phyloP scores from a whole-genome alignment of 345 rosid genomes.

The Citrus unshiu region DNA sequence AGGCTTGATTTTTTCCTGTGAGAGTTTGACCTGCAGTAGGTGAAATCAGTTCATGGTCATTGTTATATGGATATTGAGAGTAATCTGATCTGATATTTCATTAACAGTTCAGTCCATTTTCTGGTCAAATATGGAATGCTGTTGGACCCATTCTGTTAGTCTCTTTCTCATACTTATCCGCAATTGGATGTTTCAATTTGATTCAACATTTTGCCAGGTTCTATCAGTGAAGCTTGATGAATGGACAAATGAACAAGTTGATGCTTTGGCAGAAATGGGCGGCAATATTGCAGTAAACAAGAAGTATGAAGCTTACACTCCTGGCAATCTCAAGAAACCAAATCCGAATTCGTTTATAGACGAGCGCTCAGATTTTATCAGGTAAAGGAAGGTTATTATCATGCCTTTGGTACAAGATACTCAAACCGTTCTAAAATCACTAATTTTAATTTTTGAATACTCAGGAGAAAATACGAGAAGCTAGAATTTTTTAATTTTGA shows the following conservation, averaged over 20 bases:
- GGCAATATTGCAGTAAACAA: constrained; percentile 68
- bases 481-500: constrained; percentile 51
- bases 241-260: constrained; percentile 95
- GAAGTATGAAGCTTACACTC: constrained; percentile 75
- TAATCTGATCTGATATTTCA: background rate
- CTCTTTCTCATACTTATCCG: background rate
- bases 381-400: constrained; percentile 31
- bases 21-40: background rate
- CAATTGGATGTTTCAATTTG: constrained; percentile 8
- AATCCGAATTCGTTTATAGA: constrained; percentile 71
- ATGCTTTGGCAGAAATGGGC: constrained; percentile 51
- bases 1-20: background rate
- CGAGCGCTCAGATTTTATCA: constrained; percentile 78
- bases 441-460: constrained; percentile 14
- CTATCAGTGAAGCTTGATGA: constrained; percentile 88
- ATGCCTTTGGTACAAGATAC: background rate
- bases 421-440: constrained; percentile 1
- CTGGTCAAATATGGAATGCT: background rate
- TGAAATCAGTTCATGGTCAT: background rate
- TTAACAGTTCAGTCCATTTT: background rate
- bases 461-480: constrained; percentile 83
- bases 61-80: background rate
- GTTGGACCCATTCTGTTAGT: background rate
- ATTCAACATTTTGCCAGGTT: constrained; percentile 47
- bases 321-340: constrained; percentile 60